Evolutionary conservation across 2,329 filamentous ascomycete genomes (phyloP).

Genomic region (Rhexocercosporidium sp.): DNA sequence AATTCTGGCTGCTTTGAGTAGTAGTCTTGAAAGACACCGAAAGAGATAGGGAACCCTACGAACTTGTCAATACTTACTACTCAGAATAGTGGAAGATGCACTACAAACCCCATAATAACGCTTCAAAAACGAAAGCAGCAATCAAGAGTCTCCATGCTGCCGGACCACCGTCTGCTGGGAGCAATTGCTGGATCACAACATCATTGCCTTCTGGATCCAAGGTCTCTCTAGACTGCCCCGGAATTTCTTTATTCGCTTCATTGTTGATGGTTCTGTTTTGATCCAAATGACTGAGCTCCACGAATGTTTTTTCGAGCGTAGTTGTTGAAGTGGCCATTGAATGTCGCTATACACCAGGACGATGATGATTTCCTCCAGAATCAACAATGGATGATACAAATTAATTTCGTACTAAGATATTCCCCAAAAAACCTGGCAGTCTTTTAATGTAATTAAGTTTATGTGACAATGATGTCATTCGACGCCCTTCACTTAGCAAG

Average conservation of each 20-base stretch:
- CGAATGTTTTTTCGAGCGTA: background rate
- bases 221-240: background rate
- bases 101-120: conserved; percentile 56
- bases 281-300: conserved; percentile 10
- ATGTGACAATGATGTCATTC: background rate
- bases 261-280: background rate
- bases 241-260: background rate
- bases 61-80: background rate
- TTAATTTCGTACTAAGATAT: too few species aligned
- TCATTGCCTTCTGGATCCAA: background rate
- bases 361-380: too few species aligned
- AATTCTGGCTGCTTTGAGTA: conserved; percentile 67
- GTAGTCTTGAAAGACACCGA: conserved; percentile 74
- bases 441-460: too few species aligned
- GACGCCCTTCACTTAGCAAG: background rate
- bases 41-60: conserved; percentile 69
- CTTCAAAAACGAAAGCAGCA: conserved; percentile 57
- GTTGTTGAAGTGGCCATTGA: conserved; percentile 4
- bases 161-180: conserved; percentile 40
- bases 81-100: background rate
- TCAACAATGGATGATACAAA: too few species aligned
- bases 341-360: too few species aligned
- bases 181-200: conserved; percentile 14
- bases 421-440: too few species aligned
- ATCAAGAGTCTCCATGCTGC: conserved; percentile 52